Evolutionary conservation across 306 rosid species (phyloP), one percentile per base, ranked within the genome.

Genomic region (Argentina anserina): DNA sequence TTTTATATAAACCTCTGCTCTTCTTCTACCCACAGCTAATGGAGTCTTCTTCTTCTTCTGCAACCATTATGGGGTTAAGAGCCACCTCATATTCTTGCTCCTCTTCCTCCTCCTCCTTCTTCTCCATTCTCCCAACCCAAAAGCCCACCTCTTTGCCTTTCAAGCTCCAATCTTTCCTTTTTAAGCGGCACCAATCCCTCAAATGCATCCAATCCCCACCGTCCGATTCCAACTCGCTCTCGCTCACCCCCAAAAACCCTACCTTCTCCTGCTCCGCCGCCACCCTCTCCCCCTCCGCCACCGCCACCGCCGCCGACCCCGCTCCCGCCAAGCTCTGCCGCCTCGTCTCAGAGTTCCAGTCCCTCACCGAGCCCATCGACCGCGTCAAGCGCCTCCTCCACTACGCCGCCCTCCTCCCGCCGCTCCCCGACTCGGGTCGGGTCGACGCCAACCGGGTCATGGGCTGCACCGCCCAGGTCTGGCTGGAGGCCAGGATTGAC

Each of bases 391-490:
- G 87, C 21, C 62, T 94, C 13, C 68, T 94, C 36, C 78, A 77
- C 61, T 91, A 83, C 60, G 95, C 93, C 26, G 62, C 53, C 3
- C 81, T 79, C 53, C 82, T 81, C 23, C 76, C 87, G 0, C 82
- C 73, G 18, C 34, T 91, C 43, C 85, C 71, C 0, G 89, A 87
- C 0, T 40, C 89, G 4, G 77, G 43, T 4, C 85, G 86, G 65
- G 84, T 84, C 6, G 93, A 89, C 65, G 47, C 82, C 43, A 91
- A 90, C 83, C 89, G 99, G 77, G 96, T 94, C 26, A 94, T 94
- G 99, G 99, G 99, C 1, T 94, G 99, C 66, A 94, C 99, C 1
- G 90, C 99, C 1, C 88, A 78, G 83, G 99, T 94, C 6, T 94
- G 99, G 99, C 76, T 90, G 61, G 89, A 79, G 36, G 95, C 79